Evolutionary conservation across 2,329 filamentous ascomycete genomes (phyloP), one percentile per base, ranked within the genome.

Genomic region (Talaromyces pinophilus): DNA sequence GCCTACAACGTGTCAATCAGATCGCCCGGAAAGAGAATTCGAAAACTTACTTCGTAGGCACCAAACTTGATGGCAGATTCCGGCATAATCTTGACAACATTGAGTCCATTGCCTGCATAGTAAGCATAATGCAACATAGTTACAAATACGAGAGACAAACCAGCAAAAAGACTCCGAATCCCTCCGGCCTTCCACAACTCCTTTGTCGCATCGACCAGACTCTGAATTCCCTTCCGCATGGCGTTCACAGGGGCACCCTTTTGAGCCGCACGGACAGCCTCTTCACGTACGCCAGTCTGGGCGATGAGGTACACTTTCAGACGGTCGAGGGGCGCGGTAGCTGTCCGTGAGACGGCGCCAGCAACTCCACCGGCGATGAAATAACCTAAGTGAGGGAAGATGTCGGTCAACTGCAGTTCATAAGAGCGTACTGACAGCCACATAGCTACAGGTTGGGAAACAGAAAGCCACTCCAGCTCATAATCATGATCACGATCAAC

Each of bases 1-100:
- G 92, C 93, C 86, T 88, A 62, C 25, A 25, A 40, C 8, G 35
- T 40, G n/a, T 33, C 19, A 15, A 50, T 33, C 50, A 28, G 50
- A 6, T 33, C 15, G 68, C 67, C 15, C 2, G 10, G 2, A 19
- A 42, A 38, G 10, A 38, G 7, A 19, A 38, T 3, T 17, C 1
- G 28, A 30, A 13, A 62, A 63, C 79, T 72, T 77, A 86, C 87
- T 82, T 99, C 95, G 75, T 97, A 99, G 22, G 93, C 94, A 67
- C 95, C 95, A 77, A 99, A 99, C 79, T 97, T 96, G 76, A 99
- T 97, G 30, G 95, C 94, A 33, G 94, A 97, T 81, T 99, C 95
- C 0, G 95, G 95, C 92, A 98, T 97, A 68, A 99, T 95, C 79
- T 99, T 99, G 74, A 97, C 79, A 2, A 99, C 93, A 72, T 99